phyloP scores from a whole-genome alignment of 495 filamentous ascomycete species.

The Penicillium waksmanii region DNA sequence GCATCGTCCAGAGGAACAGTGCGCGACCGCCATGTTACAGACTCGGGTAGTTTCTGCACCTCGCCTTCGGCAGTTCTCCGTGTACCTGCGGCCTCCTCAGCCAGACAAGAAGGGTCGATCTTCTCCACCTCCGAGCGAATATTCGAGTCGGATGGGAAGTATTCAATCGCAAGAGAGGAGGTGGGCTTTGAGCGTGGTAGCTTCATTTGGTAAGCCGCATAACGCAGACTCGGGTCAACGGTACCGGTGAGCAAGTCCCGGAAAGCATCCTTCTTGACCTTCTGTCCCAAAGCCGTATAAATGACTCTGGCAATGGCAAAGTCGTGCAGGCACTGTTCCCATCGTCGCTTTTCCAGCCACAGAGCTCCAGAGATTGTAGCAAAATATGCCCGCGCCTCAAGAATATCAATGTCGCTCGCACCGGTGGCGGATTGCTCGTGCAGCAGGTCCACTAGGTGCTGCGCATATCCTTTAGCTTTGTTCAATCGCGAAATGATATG shows the following conservation, averaged over 20 bases:
- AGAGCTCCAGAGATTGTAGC: slow-evolving; percentile 73
- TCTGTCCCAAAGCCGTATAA: slow-evolving; percentile 74
- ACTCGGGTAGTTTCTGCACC: slow-evolving; percentile 67
- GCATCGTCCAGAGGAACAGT: slow-evolving; percentile 89
- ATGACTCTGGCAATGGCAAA: slow-evolving; percentile 81
- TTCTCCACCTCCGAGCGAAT: slow-evolving; percentile 69
- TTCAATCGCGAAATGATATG: slow-evolving; percentile 86
- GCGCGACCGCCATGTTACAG: slow-evolving; percentile 86
- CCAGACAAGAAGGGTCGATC: slow-evolving; percentile 70
- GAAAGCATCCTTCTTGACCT: slow-evolving; percentile 70
- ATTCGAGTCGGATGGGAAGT: slow-evolving; percentile 65
- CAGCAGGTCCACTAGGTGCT: slow-evolving; percentile 68
- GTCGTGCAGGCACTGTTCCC: slow-evolving; percentile 74
- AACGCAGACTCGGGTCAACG: slow-evolving; percentile 91
- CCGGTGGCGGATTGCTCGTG: slow-evolving; percentile 59
- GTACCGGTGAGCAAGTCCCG: slow-evolving; percentile 82
- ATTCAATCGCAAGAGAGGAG: slow-evolving; percentile 72
- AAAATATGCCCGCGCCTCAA: slow-evolving; percentile 87
- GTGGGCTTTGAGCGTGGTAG: slow-evolving; percentile 82
- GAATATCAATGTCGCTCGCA: slow-evolving; percentile 69
- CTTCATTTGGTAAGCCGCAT: slow-evolving; percentile 89
- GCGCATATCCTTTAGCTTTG: slow-evolving; percentile 74
- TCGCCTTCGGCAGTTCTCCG: slow-evolving; percentile 53
- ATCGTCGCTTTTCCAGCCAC: slow-evolving; percentile 83
- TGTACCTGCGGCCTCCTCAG: slow-evolving; percentile 62